phyloP scores from a whole-genome alignment of 208 protist genomes.

The Tritrichomonas foetus region DNA sequence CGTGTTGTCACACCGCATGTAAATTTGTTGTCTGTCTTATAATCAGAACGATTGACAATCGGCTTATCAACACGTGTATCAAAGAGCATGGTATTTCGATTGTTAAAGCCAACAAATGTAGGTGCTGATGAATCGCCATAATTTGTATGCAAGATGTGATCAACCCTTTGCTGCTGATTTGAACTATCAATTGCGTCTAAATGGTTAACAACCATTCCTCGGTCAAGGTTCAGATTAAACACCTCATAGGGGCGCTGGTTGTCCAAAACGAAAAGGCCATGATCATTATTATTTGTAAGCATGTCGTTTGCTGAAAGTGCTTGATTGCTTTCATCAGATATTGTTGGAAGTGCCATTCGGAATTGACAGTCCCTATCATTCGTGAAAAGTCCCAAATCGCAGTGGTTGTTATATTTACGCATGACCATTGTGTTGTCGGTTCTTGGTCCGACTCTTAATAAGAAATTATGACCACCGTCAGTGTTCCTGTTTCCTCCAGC shows the following conservation, averaged over 20 bases:
- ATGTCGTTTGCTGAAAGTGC: neutral
- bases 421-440: neutral
- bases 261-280: neutral
- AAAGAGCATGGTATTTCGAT: neutral
- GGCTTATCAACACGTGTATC: neutral
- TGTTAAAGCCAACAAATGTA: neutral
- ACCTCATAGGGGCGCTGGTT: neutral
- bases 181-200: neutral
- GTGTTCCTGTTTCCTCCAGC: no score
- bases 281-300: neutral
- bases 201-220: neutral
- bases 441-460: neutral
- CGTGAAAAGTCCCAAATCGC: neutral
- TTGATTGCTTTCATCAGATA: neutral
- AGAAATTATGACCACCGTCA: neutral
- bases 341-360: neutral
- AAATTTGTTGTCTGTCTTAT: constrained; percentile 19
- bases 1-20: neutral
- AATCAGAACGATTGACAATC: neutral
- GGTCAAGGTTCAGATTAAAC: neutral
- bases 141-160: neutral
- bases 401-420: neutral
- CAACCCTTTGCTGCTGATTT: neutral
- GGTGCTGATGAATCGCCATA: neutral
- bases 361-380: neutral